These are phyloP conservation scores for Ophiostoma montium DNA, from an alignment of 2,329 filamentous ascomycete species.

Conservation along the genomic window DNA sequence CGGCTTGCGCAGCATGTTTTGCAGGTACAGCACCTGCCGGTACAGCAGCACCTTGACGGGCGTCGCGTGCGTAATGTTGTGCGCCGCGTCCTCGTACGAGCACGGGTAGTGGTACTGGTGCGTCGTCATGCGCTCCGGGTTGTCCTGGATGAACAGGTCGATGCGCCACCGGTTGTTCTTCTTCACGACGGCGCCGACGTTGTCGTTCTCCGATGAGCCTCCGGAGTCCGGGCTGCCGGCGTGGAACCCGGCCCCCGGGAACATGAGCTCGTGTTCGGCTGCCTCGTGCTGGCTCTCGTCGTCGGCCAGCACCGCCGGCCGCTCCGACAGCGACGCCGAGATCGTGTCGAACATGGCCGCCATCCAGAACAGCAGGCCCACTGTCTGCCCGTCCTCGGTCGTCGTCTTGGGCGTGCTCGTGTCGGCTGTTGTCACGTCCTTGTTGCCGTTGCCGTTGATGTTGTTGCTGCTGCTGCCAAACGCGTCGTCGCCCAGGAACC, in stretches of 20 bases:
- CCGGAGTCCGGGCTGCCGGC: background rate
- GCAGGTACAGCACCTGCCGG: conserved; percentile 40
- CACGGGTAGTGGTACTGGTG: conserved; percentile 35
- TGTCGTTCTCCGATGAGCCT: background rate
- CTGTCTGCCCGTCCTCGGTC: conserved; percentile 25
- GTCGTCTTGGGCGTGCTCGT: background rate
- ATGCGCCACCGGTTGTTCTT: conserved; percentile 17
- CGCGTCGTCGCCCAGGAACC: conserved; percentile 2
- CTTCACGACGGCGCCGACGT: background rate
- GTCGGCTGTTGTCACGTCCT: background rate
- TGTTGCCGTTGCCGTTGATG: no score
- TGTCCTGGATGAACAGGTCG: conserved; percentile 24
- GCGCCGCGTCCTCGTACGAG: conserved; percentile 34
- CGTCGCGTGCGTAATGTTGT: conserved; percentile 35
- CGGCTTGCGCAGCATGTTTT: conserved; percentile 32
- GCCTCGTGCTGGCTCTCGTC: conserved; percentile 27
- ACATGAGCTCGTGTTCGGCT: conserved; percentile 12
- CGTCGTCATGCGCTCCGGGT: conserved; percentile 12
- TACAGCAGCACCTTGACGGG: conserved; percentile 46
- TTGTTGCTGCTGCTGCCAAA: no score
- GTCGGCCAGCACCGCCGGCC: conserved; percentile 24
- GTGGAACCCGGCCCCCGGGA: conserved; percentile 9
- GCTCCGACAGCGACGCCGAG: conserved; percentile 35
- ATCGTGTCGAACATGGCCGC: conserved; percentile 45
- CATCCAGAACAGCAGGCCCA: conserved; percentile 42